Base-by-base conservation (phyloP, 306 rosid species). In the Ochetophila trinervis region DNA sequence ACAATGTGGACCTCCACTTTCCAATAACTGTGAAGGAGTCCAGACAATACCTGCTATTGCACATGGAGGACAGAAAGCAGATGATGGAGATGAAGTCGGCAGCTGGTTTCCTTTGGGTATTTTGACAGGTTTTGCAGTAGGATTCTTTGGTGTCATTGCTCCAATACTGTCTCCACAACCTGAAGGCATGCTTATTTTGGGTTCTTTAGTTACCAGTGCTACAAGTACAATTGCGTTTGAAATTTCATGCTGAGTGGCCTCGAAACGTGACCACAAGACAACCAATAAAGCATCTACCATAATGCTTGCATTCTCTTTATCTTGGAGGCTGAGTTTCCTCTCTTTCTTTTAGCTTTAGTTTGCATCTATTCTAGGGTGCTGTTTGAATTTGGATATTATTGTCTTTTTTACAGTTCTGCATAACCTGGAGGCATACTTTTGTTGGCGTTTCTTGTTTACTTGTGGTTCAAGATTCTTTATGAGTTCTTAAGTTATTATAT, bases 1-100 rank as follows among this genome's bases (percentile, higher is more conserved):
- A 3, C 63, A 45, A n/a, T 57, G 72, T 1, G 48, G 71, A 12
- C 71, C 18, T 55, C 62, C 53, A 8, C n/a, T 65, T 20, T 11
- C 34, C 21, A 21, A 4, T 22, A 30, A 8, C 1, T 22, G 68
- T 36, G 19, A 1, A 4, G 3, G 10, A 10, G 27, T 47, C 3
- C 7, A 15, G 23, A 3, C 16, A 21, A 3, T 3, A 19, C 35
- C 34, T 2, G 13, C 22, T 18, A n/a, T 37, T 8, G 8, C 11
- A 13, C 1, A 15, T 17, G 15, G 40, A 56, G 49, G 19, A 32
- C 48, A 59, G 12, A 0, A 40, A 12, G 45, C 10, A 40, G 45
- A 12, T 15, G 8, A 17, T 27, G 21, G 35, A 32, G 62, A 32
- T 15, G 42, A 15, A 6, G 48, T 32, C 0, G 5, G 8, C 44